Evolutionary conservation across 495 filamentous ascomycete genomes (phyloP).

Genomic region (Podospora tetraspora): DNA sequence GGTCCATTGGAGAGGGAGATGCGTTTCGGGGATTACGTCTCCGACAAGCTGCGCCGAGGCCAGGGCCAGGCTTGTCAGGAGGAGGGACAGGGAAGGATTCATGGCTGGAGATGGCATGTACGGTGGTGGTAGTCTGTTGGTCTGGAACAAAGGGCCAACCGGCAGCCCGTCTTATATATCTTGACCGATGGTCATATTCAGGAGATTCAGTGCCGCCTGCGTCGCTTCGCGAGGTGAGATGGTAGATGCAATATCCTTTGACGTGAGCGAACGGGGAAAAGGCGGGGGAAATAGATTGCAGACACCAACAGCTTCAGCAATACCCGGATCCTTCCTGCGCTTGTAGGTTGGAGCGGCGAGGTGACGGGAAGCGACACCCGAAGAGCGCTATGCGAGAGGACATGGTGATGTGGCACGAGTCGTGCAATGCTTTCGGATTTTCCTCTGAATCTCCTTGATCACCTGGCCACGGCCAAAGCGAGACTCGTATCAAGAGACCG

Average conservation of each 20-base stretch:
- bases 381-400: neutral
- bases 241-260: neutral
- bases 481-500: neutral
- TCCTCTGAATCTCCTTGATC: neutral
- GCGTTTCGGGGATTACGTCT: slow-evolving; percentile 47
- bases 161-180: neutral
- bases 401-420: neutral
- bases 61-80: neutral
- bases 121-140: neutral
- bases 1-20: slow-evolving; percentile 52
- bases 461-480: neutral
- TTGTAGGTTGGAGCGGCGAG: neutral
- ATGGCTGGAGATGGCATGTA: neutral
- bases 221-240: neutral
- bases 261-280: neutral
- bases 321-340: neutral
- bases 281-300: slow-evolving; percentile 2
- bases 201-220: neutral
- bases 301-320: neutral
- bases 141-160: neutral
- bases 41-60: slow-evolving; percentile 43
- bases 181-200: neutral
- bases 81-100: slow-evolving; percentile 18
- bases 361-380: neutral
- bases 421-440: neutral